Conservation (phyloP, 371 early-diverging fungal species). For the Chytridium lagenaria region DNA sequence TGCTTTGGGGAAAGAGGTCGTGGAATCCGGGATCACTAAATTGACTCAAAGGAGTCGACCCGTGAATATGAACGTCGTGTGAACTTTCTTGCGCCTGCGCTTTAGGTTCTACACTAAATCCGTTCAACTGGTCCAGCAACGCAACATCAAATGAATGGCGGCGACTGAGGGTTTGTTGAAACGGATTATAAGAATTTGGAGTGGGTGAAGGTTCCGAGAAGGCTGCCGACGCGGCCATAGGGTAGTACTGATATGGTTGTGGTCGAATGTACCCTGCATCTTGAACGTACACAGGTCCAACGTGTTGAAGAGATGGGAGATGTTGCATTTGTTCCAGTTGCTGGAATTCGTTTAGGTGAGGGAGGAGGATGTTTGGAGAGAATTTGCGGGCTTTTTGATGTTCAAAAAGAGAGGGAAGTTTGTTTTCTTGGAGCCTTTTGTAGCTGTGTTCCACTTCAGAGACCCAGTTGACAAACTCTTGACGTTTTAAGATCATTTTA, state of each 20-base stretch:
- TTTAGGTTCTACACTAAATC: no score
- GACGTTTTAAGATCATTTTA: not conserved
- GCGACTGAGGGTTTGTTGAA: not conserved
- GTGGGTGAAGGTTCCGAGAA: not conserved
- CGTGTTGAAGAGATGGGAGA: no score
- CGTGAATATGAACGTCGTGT: no score
- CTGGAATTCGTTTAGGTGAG: not conserved
- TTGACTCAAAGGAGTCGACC: no score
- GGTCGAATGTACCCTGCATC: no score
- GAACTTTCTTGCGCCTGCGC: no score
- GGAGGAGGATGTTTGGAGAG: not conserved
- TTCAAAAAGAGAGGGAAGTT: not conserved
- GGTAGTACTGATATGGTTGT: no score
- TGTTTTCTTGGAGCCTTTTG: not conserved
- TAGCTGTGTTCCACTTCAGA: not conserved
- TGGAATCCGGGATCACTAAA: no score
- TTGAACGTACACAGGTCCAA: no score
- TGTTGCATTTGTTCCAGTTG: not conserved
- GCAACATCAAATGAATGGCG: conserved; percentile 7
- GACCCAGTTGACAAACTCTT: conserved; percentile 3
- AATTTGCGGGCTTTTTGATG: not conserved
- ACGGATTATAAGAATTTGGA: not conserved
- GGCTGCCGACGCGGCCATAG: no score
- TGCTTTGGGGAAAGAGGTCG: no score
- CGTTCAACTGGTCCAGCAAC: not conserved